Evolutionary conservation across 805 yeast genomes (phyloP), one percentile per base, ranked within the genome.

Genomic region (Millerozyma miso): DNA sequence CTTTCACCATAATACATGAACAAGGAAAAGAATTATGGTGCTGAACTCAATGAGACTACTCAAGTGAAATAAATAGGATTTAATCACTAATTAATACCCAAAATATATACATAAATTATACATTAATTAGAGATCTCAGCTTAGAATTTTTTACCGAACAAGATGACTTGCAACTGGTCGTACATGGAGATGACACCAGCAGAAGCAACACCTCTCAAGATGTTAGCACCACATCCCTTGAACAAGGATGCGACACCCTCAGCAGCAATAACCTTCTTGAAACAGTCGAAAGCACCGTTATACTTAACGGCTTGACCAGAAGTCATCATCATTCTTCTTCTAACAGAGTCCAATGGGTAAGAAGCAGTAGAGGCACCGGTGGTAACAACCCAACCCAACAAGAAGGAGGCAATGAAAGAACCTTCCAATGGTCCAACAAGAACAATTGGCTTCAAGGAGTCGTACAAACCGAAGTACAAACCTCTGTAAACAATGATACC

Each of bases 301-400:
- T 89, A 89, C 80, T 90, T 89, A 64, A 89, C 95, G 66, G 95
- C 96, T 79, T 88, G 95, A 76, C 97, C 97, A 60, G 97, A 90
- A 62, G 97, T 89, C 97, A 89, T 89, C 97, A 89, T 89, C 97
- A 89, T 89, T 86, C 97, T 88, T 87, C 97, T 88, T 85, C 97
- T 90, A 69, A 89, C 89, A 68, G 97, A 89, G 78, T 89, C 97
- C 76, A 90, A 86, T 82, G 97, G 97, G 85, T 89, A 89, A 70
- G 97, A 88, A 71, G 96, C 96, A 58, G 97, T 88, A 62, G 97
- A 90, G 66, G 97, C 96, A 84, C 89, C 96, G 58, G 96, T 89
- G 74, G 97, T 89, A 66, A 89, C 97, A 73, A 81, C 80, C 97
- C 97, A 89, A 76, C 97, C 97, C 71, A 89, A 81, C 65, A 83